Evolutionary conservation across 345 rosid genomes (phyloP).

Genomic region (Sonneratia caseolaris): DNA sequence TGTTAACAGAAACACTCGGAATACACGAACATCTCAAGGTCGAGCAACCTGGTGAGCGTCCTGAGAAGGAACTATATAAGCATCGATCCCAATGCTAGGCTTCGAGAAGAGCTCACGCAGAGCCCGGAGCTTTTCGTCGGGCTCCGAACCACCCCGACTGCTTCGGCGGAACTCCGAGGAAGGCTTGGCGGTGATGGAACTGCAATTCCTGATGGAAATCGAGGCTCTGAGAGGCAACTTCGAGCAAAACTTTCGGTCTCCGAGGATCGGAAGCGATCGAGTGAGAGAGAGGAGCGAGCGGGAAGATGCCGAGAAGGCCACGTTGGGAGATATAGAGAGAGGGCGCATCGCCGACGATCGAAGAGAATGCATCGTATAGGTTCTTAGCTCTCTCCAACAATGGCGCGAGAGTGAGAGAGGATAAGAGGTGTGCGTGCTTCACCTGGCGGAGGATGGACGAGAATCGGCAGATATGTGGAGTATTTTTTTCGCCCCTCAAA

Average conservation of each 20-base stretch:
- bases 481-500: background rate
- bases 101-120: slow-evolving; percentile 52
- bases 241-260: slow-evolving; percentile 18
- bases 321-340: slow-evolving; percentile 7
- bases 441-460: background rate
- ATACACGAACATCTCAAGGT: background rate
- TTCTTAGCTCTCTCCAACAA: background rate
- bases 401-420: slow-evolving; percentile 8
- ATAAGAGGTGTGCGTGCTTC: background rate
- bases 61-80: slow-evolving; percentile 90
- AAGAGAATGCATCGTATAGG: slow-evolving; percentile 7
- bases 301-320: background rate
- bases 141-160: slow-evolving; percentile 20
- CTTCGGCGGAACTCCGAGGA: slow-evolving; percentile 52
- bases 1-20: background rate
- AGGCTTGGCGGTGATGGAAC: slow-evolving; percentile 61
- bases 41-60: slow-evolving; percentile 83
- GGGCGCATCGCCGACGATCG: slow-evolving; percentile 7
- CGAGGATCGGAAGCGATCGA: slow-evolving; percentile 29
- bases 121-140: slow-evolving; percentile 64
- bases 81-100: slow-evolving; percentile 77
- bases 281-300: slow-evolving; percentile 24
- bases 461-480: background rate
- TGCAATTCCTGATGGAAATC: slow-evolving; percentile 30
- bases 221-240: slow-evolving; percentile 11